Conservation (phyloP, 2,329 filamentous ascomycete genomes). For the Cladophialophora exuberans region DNA sequence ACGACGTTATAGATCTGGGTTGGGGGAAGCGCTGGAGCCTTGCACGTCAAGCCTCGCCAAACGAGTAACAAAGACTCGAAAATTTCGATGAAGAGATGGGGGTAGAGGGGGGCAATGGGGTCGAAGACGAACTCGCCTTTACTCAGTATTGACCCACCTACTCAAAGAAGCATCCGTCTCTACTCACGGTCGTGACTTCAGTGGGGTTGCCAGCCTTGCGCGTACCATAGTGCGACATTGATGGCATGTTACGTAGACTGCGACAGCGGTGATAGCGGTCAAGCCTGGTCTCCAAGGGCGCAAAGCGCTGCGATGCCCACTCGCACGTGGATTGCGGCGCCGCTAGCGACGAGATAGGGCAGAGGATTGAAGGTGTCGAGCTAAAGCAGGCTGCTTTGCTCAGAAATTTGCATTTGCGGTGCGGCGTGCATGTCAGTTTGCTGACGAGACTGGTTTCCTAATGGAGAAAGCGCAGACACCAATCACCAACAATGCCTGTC, state of each 20-base stretch:
- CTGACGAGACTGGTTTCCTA: conserved; percentile 9
- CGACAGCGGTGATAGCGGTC: neutral
- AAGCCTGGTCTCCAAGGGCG: neutral
- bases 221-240: conserved; percentile 4
- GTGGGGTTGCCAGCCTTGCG: conserved; percentile 9
- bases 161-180: neutral
- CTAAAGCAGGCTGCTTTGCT: neutral
- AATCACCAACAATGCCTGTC: neutral
- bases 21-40: neutral
- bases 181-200: neutral
- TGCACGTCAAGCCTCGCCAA: neutral
- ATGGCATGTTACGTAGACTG: neutral
- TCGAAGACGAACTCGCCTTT: neutral
- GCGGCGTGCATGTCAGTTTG: neutral
- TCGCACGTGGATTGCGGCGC: neutral
- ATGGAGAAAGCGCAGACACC: conserved; percentile 4
- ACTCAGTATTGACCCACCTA: conserved; percentile 2
- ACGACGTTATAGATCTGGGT: neutral
- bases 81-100: neutral
- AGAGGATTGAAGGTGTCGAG: neutral
- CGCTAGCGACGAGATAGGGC: neutral
- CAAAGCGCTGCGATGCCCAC: neutral
- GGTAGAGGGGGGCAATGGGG: neutral
- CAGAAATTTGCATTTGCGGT: neutral
- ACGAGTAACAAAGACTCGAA: neutral